phyloP scores from a whole-genome alignment of 2,329 filamentous ascomycete species.

The Rachicladosporium sp. region DNA sequence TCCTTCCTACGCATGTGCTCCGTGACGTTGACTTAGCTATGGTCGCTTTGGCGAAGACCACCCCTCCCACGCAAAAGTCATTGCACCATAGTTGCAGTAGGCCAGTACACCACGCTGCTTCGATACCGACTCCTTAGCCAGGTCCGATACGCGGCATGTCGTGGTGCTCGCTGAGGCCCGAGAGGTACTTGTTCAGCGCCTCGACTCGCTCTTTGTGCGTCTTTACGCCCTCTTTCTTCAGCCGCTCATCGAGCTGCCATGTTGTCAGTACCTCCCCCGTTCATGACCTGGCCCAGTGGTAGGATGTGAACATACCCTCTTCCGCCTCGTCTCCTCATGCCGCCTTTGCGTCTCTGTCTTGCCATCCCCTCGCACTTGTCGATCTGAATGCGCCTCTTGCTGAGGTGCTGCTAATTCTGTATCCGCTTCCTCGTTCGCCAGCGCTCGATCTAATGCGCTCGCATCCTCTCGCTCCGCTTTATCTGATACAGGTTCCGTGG shows the following conservation, averaged over 20 bases:
- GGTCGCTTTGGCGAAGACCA: too few relatives aligned
- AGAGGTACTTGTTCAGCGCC: constrained; percentile 87
- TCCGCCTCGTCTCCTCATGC: constrained; percentile 69
- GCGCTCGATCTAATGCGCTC: background rate
- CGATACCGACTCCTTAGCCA: constrained; percentile 30
- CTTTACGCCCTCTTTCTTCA: constrained; percentile 78
- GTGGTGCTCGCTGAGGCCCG: constrained; percentile 87
- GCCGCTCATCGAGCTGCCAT: constrained; percentile 47
- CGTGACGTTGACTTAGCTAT: too few relatives aligned
- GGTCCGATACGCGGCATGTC: constrained; percentile 65
- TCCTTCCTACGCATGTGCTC: too few relatives aligned
- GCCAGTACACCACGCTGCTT: too few relatives aligned
- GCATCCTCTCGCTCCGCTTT: background rate
- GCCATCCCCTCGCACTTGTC: constrained; percentile 11
- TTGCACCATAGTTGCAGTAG: too few relatives aligned
- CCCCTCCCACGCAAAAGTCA: too few relatives aligned
- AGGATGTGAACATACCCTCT: constrained; percentile 49
- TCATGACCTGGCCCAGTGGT: too few relatives aligned
- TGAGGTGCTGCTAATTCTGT: background rate
- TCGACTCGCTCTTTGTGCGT: constrained; percentile 96
- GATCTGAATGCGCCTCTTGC: background rate
- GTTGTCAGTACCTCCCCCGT: too few relatives aligned
- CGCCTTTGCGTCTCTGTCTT: constrained; percentile 80
- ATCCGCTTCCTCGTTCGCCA: background rate
- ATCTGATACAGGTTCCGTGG: constrained; percentile 1